These are phyloP conservation scores for Globisporangium splendens DNA, from an alignment of 352 stramenopile species.

Conservation along the genomic window DNA sequence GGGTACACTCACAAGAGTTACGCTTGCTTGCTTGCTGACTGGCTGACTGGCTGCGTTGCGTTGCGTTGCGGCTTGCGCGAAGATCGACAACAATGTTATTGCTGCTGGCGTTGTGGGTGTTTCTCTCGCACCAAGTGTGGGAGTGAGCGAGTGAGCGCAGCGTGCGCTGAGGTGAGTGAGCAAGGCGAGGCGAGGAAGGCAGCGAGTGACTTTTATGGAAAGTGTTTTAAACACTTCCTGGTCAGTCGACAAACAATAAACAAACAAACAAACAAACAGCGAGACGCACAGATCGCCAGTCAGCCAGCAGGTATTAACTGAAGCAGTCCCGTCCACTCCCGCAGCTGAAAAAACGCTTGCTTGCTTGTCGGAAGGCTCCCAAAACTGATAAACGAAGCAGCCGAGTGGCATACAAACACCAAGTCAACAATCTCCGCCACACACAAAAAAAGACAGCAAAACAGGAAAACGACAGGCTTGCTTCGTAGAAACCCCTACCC, in stretches of 20 bases:
- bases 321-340: background rate
- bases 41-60: no score
- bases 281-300: background rate
- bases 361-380: no score
- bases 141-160: background rate
- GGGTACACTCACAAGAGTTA: background rate
- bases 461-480: no score
- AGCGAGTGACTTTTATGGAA: background rate
- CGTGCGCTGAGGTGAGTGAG: background rate
- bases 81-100: background rate
- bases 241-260: background rate
- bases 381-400: background rate
- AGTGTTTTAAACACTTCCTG: background rate
- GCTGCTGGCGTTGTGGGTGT: background rate
- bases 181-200: background rate
- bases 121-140: slow-evolving; percentile 1
- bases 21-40: no score
- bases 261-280: background rate
- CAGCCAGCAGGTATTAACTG: background rate
- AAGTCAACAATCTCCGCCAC: no score
- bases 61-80: background rate
- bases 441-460: no score
- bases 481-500: no score
- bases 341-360: background rate
- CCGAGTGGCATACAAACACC: background rate